Conservation (phyloP, 2,329 filamentous ascomycete species). For the Arthrocladium fulminans region DNA sequence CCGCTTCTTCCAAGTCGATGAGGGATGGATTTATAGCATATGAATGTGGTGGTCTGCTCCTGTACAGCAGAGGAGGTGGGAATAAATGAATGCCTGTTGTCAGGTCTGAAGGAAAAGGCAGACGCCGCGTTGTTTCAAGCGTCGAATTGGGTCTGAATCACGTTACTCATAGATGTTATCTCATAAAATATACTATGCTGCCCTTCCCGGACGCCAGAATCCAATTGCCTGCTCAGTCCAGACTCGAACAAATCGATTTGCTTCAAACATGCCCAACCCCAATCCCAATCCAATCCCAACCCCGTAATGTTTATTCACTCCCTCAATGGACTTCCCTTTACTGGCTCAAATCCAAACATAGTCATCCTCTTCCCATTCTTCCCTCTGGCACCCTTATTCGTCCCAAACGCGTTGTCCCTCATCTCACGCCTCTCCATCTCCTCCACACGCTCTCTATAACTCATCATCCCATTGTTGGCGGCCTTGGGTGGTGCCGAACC, state of each 20-base stretch:
- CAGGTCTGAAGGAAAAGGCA: no score
- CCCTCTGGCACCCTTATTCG: slow-evolving; percentile 1
- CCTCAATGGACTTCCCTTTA: neutral
- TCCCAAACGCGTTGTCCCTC: slow-evolving; percentile 5
- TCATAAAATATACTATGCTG: no score
- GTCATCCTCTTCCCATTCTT: slow-evolving; percentile 3
- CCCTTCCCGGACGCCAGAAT: no score
- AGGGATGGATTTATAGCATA: no score
- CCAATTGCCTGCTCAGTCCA: no score
- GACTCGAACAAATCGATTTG: slow-evolving; percentile 5
- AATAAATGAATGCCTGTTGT: no score
- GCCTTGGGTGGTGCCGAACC: slow-evolving; percentile 3
- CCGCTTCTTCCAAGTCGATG: slow-evolving; percentile 6
- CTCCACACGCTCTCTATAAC: slow-evolving; percentile 7
- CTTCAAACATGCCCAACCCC: neutral
- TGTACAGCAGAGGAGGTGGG: no score
- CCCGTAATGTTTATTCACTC: neutral
- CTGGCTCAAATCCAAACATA: slow-evolving; percentile 5
- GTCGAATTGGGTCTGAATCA: no score
- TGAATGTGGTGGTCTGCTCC: no score
- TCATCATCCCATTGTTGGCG: slow-evolving; percentile 3
- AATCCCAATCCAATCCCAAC: no score
- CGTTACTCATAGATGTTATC: no score
- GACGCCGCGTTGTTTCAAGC: no score
- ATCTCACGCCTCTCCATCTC: slow-evolving; percentile 9